Percentiles rank a stretch among this genome's conserved stretches.
phyloP scores from a whole-genome alignment of 1,284 basidiomycete species.

The Microbotryum intermedium region DNA sequence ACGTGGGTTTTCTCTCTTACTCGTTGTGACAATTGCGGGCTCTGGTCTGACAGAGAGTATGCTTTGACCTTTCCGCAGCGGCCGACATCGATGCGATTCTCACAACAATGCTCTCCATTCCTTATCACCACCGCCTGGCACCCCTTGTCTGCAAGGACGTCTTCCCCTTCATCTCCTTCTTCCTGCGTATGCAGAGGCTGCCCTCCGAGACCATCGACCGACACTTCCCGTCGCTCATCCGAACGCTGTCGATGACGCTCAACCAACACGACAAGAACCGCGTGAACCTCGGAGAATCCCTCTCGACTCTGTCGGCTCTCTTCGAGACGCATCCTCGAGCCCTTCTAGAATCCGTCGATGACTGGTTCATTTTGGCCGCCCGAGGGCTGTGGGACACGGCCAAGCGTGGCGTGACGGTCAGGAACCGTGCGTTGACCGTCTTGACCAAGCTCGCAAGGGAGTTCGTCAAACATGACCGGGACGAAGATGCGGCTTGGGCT shows the following conservation, averaged over 20 bases:
- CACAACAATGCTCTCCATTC: background rate
- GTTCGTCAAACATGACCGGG: background rate
- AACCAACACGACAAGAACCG: slow-evolving; percentile 17
- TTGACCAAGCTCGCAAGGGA: background rate
- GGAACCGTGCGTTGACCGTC: slow-evolving; percentile 4
- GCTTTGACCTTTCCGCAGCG: slow-evolving; percentile 1
- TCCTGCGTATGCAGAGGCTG: slow-evolving; percentile 14
- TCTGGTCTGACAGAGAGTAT: background rate
- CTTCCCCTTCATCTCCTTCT: slow-evolving; percentile 23
- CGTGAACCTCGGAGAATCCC: slow-evolving; percentile 11
- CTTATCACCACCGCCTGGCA: background rate
- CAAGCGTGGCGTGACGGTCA: background rate
- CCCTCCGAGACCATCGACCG: background rate
- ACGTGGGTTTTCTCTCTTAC: background rate
- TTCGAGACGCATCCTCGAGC: background rate
- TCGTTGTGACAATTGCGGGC: background rate
- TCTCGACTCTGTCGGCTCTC: slow-evolving; percentile 6
- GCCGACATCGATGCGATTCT: slow-evolving; percentile 3
- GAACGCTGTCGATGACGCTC: slow-evolving; percentile 3
- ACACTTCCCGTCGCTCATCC: background rate
- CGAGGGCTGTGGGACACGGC: slow-evolving; percentile 20
- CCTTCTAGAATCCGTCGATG: too few species aligned
- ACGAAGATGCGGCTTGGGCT: background rate
- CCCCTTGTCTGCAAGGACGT: slow-evolving; percentile 14
- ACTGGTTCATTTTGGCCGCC: slow-evolving; percentile 7